Base-by-base conservation (phyloP, 225 moss, liverwort and hornwort species). In the Pseudisothecium myosuroides region DNA sequence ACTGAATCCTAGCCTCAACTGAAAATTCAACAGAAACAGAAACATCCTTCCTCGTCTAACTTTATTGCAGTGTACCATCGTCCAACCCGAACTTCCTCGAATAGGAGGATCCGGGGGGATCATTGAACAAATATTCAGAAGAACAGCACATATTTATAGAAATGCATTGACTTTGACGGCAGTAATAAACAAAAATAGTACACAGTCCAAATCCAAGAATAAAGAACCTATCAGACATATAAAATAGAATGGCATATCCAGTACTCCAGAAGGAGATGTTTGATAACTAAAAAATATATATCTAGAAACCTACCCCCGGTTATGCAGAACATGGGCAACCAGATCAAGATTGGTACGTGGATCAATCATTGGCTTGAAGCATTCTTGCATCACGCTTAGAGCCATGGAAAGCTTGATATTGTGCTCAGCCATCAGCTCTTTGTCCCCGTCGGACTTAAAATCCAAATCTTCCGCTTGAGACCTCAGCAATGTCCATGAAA, bases 361-460 rank as follows among this genome's bases (percentile, higher is more conserved):
- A 90, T 98, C 98, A 81, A 97, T 94, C 98, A 98, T 98, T 65
- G 97, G 96, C 72, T 96, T 95, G 87, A 98, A 98, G 92, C 98
- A 98, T 92, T 98, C 98, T 90, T 96, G 95, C 98, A 98, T 97
- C 34, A 98, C 98, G 89, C 95, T 96, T 81, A 96, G 85, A 77
- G 98, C 98, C 90, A 98, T 97, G 49, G 95, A 96, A 69, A 98
- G 95, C 86, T 98, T 98, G 88, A 95, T 97, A 85, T 97, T 95
- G 83, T 94, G 91, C 85, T 98, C 98, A 29, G 95, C 95, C 92
- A 94, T 94, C 63, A 95, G 87, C 92, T 97, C 97, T 60, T 88
- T 85, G 78, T 95, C 96, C 79, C 86, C 91, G 55, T 92, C 95
- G 29, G 94, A 90, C 87, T 93, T 95, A 65, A 81, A 88, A 60